Conservation (phyloP, 257 asterid genomes). For the Anisodus tanguticus region DNA sequence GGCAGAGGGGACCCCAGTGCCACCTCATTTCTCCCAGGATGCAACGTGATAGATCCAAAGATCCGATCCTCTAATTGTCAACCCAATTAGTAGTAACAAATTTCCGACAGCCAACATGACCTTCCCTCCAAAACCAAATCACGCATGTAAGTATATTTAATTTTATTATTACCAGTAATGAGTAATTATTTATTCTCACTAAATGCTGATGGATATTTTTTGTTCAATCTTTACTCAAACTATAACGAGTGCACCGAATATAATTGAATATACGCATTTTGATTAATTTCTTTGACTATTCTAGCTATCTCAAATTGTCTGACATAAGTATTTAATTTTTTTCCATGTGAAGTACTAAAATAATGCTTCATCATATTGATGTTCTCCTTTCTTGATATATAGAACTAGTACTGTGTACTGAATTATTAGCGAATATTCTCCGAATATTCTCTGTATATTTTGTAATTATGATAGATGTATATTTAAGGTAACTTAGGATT, state of each 20-base stretch:
- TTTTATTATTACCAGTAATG: too few species aligned
- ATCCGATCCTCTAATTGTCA: neutral
- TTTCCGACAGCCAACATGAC: neutral
- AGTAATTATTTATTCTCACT: too few species aligned
- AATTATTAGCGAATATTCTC: too few species aligned
- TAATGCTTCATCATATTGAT: neutral
- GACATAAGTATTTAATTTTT: neutral
- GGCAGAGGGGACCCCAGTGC: constrained; percentile 34
- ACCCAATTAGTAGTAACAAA: neutral
- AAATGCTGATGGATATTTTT: too few species aligned
- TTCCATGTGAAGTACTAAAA: neutral
- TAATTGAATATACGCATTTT: neutral
- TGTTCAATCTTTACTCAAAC: too few species aligned
- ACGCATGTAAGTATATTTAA: too few species aligned
- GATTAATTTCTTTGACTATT: neutral
- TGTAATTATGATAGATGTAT: too few species aligned
- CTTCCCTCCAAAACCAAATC: neutral
- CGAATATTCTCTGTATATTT: too few species aligned
- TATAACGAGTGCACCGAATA: neutral
- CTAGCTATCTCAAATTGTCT: neutral
- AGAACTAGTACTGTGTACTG: too few species aligned
- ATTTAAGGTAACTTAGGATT: too few species aligned
- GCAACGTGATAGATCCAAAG: constrained; percentile 25
- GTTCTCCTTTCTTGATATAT: neutral
- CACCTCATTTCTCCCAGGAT: constrained; percentile 38